phyloP scores from a whole-genome alignment of 257 asterid genomes.

The Phtheirospermum japonicum region DNA sequence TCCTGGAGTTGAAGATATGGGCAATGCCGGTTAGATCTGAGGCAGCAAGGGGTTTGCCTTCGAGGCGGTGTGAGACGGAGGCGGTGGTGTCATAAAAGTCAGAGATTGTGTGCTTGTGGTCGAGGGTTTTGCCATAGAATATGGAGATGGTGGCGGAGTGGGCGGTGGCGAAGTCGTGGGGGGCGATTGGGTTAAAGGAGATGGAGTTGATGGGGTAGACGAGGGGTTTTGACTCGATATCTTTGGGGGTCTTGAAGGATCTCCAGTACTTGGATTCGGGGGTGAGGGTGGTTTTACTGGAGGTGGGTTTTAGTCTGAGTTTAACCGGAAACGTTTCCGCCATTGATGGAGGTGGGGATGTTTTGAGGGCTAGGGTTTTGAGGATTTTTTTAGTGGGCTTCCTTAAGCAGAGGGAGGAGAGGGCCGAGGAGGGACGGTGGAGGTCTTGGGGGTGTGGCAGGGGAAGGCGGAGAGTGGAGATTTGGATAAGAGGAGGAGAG shows the following conservation, averaged over 20 bases:
- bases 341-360: slow-evolving; percentile 40
- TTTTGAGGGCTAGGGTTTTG: too few relatives aligned
- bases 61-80: too few relatives aligned
- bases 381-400: slow-evolving; percentile 30
- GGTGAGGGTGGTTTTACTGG: too few relatives aligned
- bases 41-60: slow-evolving; percentile 67
- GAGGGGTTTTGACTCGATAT: too few relatives aligned
- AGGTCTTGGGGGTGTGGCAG: slow-evolving; percentile 36
- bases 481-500: too few relatives aligned
- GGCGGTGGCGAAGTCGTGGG: slow-evolving; percentile 85
- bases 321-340: slow-evolving; percentile 59
- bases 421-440: slow-evolving; percentile 31
- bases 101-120: slow-evolving; percentile 47
- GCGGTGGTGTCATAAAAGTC: too few relatives aligned
- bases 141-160: slow-evolving; percentile 69
- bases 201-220: slow-evolving; percentile 59
- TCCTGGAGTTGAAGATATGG: slow-evolving; percentile 63
- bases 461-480: slow-evolving; percentile 35
- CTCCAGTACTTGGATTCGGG: too few relatives aligned
- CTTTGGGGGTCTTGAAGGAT: too few relatives aligned
- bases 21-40: slow-evolving; percentile 72
- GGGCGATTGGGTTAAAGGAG: slow-evolving; percentile 58
- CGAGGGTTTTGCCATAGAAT: slow-evolving; percentile 55
- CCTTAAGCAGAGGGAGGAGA: slow-evolving; percentile 29
- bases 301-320: slow-evolving; percentile 60